phyloP scores from a whole-genome alignment of 345 rosid species.

The Pistacia vera region DNA sequence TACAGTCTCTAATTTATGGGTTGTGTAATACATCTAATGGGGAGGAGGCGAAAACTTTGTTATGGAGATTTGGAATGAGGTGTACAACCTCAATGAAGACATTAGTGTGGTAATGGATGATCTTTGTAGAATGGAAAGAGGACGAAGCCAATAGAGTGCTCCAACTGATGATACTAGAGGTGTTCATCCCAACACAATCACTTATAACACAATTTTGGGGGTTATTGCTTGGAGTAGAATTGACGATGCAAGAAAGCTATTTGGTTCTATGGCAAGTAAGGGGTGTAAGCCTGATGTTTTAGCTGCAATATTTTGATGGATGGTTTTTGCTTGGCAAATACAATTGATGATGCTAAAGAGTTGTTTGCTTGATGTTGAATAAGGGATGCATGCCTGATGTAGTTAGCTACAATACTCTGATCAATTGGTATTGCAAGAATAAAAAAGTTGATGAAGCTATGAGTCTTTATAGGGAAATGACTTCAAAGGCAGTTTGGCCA shows the following conservation, averaged over 20 bases:
- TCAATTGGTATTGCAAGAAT: constrained; percentile 8
- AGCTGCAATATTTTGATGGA: background rate
- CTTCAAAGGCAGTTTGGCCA: no score
- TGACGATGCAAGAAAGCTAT: no score
- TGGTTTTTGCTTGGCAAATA: constrained; percentile 1
- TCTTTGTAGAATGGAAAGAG: no score
- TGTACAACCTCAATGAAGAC: no score
- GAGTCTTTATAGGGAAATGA: background rate
- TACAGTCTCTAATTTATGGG: constrained; percentile 11
- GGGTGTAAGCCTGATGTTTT: no score
- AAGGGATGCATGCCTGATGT: background rate
- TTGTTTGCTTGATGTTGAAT: background rate
- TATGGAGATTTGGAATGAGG: constrained; percentile 14
- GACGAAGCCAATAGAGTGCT: no score
- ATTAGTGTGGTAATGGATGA: no score
- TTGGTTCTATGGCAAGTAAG: no score
- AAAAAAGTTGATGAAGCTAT: background rate
- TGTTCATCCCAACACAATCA: background rate
- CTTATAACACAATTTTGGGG: background rate
- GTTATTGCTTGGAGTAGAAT: no score
- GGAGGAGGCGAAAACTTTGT: constrained; percentile 26
- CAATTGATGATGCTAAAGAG: background rate
- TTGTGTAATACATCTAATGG: constrained; percentile 21
- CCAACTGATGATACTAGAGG: background rate
- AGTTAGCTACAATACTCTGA: constrained; percentile 2